Percentiles rank a stretch among this genome's conserved stretches.
Conservation (phyloP, 2,329 filamentous ascomycete species). For the Endothia cerciana region DNA sequence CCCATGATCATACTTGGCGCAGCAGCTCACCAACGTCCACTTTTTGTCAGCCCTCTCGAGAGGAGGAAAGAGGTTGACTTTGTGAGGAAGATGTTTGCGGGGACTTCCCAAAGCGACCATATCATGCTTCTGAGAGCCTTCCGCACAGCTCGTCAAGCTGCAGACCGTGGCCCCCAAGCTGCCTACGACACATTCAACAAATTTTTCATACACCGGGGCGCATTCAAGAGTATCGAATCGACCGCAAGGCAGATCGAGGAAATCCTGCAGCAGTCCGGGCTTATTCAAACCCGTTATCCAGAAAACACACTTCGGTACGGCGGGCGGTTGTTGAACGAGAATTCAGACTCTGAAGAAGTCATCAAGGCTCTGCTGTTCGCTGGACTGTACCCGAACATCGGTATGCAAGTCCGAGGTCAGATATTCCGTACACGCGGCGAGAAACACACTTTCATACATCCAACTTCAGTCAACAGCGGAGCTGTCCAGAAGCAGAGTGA, state of each 20-base stretch:
- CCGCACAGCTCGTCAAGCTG: not conserved
- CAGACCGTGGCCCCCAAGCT: not conserved
- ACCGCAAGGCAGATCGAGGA: conserved; percentile 43
- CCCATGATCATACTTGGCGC: conserved; percentile 50
- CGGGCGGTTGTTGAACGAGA: conserved; percentile 44
- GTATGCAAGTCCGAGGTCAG: conserved; percentile 16
- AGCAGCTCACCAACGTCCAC: conserved; percentile 14
- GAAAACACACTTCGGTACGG: conserved; percentile 35
- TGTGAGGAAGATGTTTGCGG: not conserved
- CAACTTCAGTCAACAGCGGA: conserved; percentile 8
- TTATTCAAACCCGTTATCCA: conserved; percentile 34
- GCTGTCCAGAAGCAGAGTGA: accelerated
- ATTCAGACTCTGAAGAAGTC: conserved; percentile 46
- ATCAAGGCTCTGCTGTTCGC: conserved; percentile 51
- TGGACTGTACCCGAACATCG: conserved; percentile 50
- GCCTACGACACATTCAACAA: not conserved
- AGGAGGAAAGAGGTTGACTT: not conserved
- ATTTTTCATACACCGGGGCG: conserved; percentile 33
- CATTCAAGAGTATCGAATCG: conserved; percentile 41
- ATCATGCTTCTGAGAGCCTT: not conserved
- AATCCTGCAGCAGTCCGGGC: conserved; percentile 40
- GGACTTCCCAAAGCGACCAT: not conserved
- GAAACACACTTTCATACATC: conserved; percentile 6
- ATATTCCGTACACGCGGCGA: conserved; percentile 5
- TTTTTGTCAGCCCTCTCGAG: conserved; percentile 13